These are phyloP conservation scores for Suillus brevipes DNA, from an alignment of 768 basidiomycete genomes.

Conservation along the genomic window DNA sequence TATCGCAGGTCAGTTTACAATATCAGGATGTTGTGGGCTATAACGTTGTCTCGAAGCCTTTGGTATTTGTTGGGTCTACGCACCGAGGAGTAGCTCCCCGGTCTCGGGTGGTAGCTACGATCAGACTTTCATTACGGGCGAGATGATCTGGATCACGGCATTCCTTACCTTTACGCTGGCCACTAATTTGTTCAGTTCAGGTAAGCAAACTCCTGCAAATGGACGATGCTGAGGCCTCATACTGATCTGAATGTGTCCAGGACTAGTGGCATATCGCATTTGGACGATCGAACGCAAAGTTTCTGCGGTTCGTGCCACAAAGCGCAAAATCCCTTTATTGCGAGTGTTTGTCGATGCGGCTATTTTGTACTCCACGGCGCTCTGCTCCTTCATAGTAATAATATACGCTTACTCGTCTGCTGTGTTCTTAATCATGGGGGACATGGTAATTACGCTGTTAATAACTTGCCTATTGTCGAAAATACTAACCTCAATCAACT, in stretches of 20 bases:
- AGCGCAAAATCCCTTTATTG: slow-evolving; percentile 18
- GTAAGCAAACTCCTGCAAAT: slow-evolving; percentile 15
- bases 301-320: not conserved
- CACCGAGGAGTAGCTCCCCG: not conserved
- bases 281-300: slow-evolving; percentile 28
- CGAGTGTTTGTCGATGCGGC: slow-evolving; percentile 39
- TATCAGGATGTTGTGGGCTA: not conserved
- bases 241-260: slow-evolving; percentile 13
- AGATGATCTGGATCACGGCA: slow-evolving; percentile 34
- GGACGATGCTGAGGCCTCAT: not conserved
- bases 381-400: slow-evolving; percentile 31
- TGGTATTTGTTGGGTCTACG: slow-evolving; percentile 18
- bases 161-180: slow-evolving; percentile 33
- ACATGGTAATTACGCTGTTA: slow-evolving; percentile 29
- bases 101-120: slow-evolving; percentile 21
- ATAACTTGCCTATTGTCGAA: not conserved
- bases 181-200: slow-evolving; percentile 34
- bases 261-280: slow-evolving; percentile 32
- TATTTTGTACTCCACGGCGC: slow-evolving; percentile 36
- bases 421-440: slow-evolving; percentile 35
- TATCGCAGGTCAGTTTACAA: slow-evolving; percentile 19
- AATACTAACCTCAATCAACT: not conserved
- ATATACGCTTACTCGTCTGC: slow-evolving; percentile 31
- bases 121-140: not conserved
- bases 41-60: slow-evolving; percentile 14